Evolutionary conservation across 768 basidiomycete species (phyloP).

Genomic region (Mycena rebaudengoi): DNA sequence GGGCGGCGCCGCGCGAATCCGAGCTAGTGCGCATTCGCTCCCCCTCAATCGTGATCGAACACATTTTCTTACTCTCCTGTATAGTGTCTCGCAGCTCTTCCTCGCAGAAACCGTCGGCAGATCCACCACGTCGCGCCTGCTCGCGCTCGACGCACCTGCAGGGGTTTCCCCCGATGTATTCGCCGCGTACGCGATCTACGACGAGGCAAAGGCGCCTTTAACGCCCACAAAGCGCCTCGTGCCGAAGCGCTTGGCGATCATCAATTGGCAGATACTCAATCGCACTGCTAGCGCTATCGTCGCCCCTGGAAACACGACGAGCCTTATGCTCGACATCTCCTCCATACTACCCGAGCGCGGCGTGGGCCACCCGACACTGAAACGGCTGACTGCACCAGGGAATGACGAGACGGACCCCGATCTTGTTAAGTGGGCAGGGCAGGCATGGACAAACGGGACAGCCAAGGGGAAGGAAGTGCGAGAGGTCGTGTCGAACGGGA

Average conservation of each 20-base stretch:
- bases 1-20: constrained; percentile 3
- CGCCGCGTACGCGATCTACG: constrained; percentile 43
- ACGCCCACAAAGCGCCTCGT: no score
- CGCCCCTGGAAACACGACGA: constrained; percentile 9
- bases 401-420: constrained; percentile 36
- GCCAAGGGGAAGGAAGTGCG: constrained; percentile 31
- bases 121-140: constrained; percentile 29
- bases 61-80: no score
- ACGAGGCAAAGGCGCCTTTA: no score
- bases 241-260: constrained; percentile 34
- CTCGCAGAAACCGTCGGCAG: constrained; percentile 41
- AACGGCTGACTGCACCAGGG: constrained; percentile 38
- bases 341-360: background rate
- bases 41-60: background rate
- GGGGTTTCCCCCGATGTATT: constrained; percentile 26
- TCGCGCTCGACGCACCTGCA: constrained; percentile 26
- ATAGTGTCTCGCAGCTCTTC: constrained; percentile 40
- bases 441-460: constrained; percentile 39
- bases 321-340: constrained; percentile 1
- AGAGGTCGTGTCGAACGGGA: constrained; percentile 30
- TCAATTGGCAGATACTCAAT: constrained; percentile 37
- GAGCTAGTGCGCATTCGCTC: constrained; percentile 14
- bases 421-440: constrained; percentile 38
- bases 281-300: constrained; percentile 14
- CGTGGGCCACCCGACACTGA: constrained; percentile 14